Conservation (phyloP, 169 alveolate genomes). For the Besnoitia besnoiti region DNA sequence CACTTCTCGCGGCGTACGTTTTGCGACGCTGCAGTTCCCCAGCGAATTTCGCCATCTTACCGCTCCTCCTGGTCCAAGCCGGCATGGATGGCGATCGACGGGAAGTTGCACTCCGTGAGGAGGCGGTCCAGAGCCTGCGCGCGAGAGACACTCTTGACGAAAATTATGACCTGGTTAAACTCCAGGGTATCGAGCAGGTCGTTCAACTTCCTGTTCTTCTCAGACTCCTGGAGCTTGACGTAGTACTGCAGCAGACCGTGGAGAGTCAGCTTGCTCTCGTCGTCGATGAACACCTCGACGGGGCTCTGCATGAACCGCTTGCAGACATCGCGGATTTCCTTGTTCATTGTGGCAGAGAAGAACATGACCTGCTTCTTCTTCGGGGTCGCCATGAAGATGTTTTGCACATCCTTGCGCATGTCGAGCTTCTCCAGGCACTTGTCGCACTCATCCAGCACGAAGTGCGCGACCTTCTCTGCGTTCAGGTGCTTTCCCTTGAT, state of each 20-base stretch:
- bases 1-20: too few species aligned
- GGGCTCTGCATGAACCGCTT: slow-evolving; percentile 97
- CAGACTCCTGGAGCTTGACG: slow-evolving; percentile 96
- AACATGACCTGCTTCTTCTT: slow-evolving; percentile 98
- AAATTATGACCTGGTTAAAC: slow-evolving; percentile 98
- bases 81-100: slow-evolving; percentile 99
- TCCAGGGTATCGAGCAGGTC: slow-evolving; percentile 97
- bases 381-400: slow-evolving; percentile 96
- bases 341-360: slow-evolving; percentile 98
- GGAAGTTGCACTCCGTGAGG: slow-evolving; percentile 97
- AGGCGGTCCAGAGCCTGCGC: slow-evolving; percentile 96
- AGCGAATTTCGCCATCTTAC: too few species aligned
- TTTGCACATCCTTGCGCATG: slow-evolving; percentile 98
- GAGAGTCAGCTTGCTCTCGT: slow-evolving; percentile 97
- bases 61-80: slow-evolving; percentile 93
- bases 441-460: slow-evolving; percentile 99
- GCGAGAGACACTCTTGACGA: slow-evolving; percentile 94
- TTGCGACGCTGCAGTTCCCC: too few species aligned
- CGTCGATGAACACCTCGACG: slow-evolving; percentile 98
- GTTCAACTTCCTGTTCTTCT: slow-evolving; percentile 95
- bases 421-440: slow-evolving; percentile 98
- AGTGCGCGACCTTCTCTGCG: slow-evolving; percentile 93
- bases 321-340: slow-evolving; percentile 96
- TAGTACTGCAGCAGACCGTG: slow-evolving; percentile 99
- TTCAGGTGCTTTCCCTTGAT: slow-evolving; percentile 91